Conservation (phyloP, 257 asterid genomes). For the Salvia hispanica region DNA sequence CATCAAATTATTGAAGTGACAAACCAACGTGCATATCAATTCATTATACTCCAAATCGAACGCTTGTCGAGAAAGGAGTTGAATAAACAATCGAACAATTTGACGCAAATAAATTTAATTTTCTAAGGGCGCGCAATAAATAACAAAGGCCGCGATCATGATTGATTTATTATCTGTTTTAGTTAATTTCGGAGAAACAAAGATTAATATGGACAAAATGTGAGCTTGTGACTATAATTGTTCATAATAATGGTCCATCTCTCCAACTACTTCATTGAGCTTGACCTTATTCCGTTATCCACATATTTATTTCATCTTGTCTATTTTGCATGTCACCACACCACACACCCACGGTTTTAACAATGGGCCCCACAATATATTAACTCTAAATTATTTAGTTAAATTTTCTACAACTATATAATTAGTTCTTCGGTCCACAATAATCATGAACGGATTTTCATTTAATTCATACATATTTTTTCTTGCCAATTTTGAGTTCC, state of each 20-base stretch:
- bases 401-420: no score
- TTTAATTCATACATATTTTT: no score
- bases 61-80: not conserved
- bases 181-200: not conserved
- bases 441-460: no score
- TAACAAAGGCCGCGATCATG: not conserved
- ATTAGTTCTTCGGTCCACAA: no score
- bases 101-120: not conserved
- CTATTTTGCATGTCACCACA: not conserved
- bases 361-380: not conserved
- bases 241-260: slow-evolving; percentile 7
- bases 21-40: not conserved
- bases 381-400: not conserved
- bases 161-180: not conserved
- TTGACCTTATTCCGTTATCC: not conserved
- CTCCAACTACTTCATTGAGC: slow-evolving; percentile 12
- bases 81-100: not conserved
- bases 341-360: not conserved
- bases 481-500: no score
- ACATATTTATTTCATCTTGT: not conserved
- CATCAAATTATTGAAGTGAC: not conserved
- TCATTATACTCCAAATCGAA: not conserved
- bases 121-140: not conserved
- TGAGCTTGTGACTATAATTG: not conserved
- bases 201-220: not conserved